Conservation (phyloP, 352 stramenopile species). For the Pythium insidiosum region DNA sequence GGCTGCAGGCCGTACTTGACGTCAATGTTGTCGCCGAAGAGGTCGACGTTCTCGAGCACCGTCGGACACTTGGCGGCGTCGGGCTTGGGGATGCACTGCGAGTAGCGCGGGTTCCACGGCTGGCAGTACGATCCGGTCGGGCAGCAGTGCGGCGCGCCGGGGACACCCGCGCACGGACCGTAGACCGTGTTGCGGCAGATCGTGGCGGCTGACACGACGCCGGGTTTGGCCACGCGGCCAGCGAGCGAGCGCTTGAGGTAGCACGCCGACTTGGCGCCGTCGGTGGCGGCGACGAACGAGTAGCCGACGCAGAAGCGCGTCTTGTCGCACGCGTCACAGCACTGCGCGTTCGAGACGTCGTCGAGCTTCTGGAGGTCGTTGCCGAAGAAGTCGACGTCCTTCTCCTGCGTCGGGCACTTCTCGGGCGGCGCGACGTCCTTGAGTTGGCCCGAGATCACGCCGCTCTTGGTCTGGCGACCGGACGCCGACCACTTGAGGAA, state of each 20-base stretch:
- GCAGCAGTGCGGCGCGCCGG: conserved; percentile 31
- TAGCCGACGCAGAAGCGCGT: conserved; percentile 37
- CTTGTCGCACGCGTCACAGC: conserved; percentile 31
- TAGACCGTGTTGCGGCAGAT: conserved; percentile 21
- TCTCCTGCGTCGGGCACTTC: conserved; percentile 28
- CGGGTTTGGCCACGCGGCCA: conserved; percentile 15
- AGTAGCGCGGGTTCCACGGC: conserved; percentile 49
- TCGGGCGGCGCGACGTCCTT: conserved; percentile 22
- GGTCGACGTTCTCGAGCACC: conserved; percentile 30
- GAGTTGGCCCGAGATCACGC: conserved; percentile 21
- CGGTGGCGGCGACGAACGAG: conserved; percentile 42
- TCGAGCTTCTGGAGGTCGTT: conserved; percentile 36
- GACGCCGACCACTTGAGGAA: conserved; percentile 34
- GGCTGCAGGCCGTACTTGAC: conserved; percentile 30
- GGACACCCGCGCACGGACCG: conserved; percentile 24
- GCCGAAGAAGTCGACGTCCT: conserved; percentile 38
- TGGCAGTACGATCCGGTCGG: conserved; percentile 35
- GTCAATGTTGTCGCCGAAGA: conserved; percentile 37
- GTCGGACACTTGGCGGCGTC: conserved; percentile 25
- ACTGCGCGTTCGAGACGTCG: conserved; percentile 19
- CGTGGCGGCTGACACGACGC: conserved; percentile 17
- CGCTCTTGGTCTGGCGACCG: not conserved
- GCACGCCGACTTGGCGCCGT: conserved; percentile 31
- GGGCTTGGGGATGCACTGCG: conserved; percentile 37
- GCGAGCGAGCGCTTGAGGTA: conserved; percentile 32